phyloP scores from a whole-genome alignment of 2,329 filamentous ascomycete species.

The Xylaria sp. region DNA sequence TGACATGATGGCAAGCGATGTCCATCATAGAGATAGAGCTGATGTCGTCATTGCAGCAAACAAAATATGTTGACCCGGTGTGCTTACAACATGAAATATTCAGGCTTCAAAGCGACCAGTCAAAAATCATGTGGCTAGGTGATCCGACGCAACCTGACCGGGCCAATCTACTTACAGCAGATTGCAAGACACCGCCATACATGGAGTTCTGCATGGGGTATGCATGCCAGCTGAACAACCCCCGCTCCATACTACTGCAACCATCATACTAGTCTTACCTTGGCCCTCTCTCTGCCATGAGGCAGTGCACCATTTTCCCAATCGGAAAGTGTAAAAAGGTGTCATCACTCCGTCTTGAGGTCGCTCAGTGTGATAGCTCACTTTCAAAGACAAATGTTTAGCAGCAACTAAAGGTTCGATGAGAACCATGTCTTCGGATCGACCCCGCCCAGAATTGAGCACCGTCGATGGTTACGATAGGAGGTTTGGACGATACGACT shows the following conservation, averaged over 20 bases:
- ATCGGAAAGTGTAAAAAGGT: not conserved
- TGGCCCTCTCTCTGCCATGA: not conserved
- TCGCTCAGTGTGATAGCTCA: not conserved
- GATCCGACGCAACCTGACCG: conserved; percentile 17
- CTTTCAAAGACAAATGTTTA: not conserved
- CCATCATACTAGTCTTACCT: not conserved
- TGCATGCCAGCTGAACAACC: conserved; percentile 33
- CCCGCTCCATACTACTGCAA: conserved; percentile 14
- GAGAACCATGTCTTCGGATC: conserved; percentile 24
- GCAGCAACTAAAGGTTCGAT: not conserved
- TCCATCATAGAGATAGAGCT: conserved; percentile 21
- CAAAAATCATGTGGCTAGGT: conserved; percentile 25
- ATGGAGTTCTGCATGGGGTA: conserved; percentile 22
- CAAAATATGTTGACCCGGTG: not conserved
- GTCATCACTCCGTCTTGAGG: not conserved
- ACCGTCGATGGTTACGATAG: conserved; percentile 34
- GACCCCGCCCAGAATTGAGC: conserved; percentile 35
- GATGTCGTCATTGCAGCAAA: conserved; percentile 9
- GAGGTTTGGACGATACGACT: conserved; percentile 44
- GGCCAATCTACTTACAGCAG: not conserved
- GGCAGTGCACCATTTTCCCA: not conserved
- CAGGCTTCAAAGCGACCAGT: conserved; percentile 9
- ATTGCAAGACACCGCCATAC: conserved; percentile 10
- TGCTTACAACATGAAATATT: not conserved
- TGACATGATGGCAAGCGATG: conserved; percentile 21